These are phyloP conservation scores for Parascedosporium putredinis DNA, from an alignment of 2,329 filamentous ascomycete genomes.

Conservation along the genomic window DNA sequence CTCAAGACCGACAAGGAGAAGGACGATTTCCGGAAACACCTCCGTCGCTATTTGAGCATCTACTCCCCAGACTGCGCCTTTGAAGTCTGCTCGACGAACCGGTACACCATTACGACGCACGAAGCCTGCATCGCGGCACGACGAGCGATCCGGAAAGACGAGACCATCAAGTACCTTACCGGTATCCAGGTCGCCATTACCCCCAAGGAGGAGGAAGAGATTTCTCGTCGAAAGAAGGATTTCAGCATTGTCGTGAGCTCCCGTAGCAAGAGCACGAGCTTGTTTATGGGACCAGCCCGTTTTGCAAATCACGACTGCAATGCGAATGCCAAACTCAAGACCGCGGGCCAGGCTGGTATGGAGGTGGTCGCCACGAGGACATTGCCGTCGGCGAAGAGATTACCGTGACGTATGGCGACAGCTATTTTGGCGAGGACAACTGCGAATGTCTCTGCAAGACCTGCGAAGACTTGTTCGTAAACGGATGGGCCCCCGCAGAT, in stretches of 20 bases:
- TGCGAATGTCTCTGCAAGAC: slow-evolving; percentile 88
- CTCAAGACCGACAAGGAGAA: slow-evolving; percentile 69
- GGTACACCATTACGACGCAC: slow-evolving; percentile 83
- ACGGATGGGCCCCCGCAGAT: slow-evolving; percentile 66
- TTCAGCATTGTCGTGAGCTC: slow-evolving; percentile 96
- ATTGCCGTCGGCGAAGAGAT: slow-evolving; percentile 89
- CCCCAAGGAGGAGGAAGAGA: slow-evolving; percentile 74
- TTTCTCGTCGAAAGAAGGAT: slow-evolving; percentile 76
- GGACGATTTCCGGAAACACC: slow-evolving; percentile 74
- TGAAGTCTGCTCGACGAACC: slow-evolving; percentile 83
- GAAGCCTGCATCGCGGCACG: slow-evolving; percentile 83
- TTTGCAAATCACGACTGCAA: slow-evolving; percentile 97
- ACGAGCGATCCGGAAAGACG: slow-evolving; percentile 65
- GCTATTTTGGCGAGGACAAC: slow-evolving; percentile 92
- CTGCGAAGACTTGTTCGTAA: slow-evolving; percentile 64
- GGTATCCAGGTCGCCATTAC: slow-evolving; percentile 91
- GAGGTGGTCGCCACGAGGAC: slow-evolving; percentile 76
- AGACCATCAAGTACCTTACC: slow-evolving; percentile 80
- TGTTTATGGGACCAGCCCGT: slow-evolving; percentile 89
- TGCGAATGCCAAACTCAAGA: slow-evolving; percentile 81
- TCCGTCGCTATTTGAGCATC: slow-evolving; percentile 84
- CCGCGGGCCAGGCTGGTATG: slow-evolving; percentile 75
- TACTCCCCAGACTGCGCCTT: slow-evolving; percentile 91
- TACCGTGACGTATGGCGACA: slow-evolving; percentile 89
- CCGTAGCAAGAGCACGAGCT: slow-evolving; percentile 76